Conservation (phyloP, 352 stramenopile genomes). For the Pythium rishiriense region DNA sequence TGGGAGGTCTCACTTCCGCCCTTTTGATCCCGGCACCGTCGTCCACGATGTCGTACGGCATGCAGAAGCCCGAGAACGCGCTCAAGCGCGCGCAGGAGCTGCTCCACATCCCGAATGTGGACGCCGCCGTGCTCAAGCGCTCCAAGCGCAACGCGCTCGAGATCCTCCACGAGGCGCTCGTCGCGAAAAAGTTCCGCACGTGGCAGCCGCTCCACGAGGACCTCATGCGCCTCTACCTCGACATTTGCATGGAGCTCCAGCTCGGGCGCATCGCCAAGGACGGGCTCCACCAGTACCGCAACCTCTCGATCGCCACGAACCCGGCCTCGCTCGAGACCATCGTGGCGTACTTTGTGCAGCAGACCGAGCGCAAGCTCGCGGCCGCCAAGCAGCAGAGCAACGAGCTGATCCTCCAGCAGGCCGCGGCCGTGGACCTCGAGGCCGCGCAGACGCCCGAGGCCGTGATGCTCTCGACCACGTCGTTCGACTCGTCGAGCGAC, state of each 20-base stretch:
- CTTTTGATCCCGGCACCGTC: background rate
- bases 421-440: constrained; percentile 89
- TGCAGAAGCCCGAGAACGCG: constrained; percentile 92
- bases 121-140: constrained; percentile 66
- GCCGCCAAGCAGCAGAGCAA: constrained; percentile 86
- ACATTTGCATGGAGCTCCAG: constrained; percentile 96
- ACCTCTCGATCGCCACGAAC: constrained; percentile 93
- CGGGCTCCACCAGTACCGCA: constrained; percentile 98
- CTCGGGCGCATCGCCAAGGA: constrained; percentile 95
- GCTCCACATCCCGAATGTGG: constrained; percentile 71
- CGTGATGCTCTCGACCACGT: constrained; percentile 97
- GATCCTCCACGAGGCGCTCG: constrained; percentile 94
- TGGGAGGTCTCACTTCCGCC: background rate
- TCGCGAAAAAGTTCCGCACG: constrained; percentile 94
- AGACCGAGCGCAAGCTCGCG: constrained; percentile 88
- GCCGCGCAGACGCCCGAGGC: constrained; percentile 93
- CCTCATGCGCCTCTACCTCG: constrained; percentile 96
- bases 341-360: constrained; percentile 91
- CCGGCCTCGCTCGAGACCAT: constrained; percentile 95
- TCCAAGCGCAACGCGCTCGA: constrained; percentile 84
- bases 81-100: constrained; percentile 91
- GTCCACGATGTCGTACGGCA: constrained; percentile 74
- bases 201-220: constrained; percentile 97
- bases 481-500: constrained; percentile 93
- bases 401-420: constrained; percentile 77